These are phyloP conservation scores for Macrotyloma uniflorum DNA, from an alignment of 306 rosid genomes.

Conservation along the genomic window DNA sequence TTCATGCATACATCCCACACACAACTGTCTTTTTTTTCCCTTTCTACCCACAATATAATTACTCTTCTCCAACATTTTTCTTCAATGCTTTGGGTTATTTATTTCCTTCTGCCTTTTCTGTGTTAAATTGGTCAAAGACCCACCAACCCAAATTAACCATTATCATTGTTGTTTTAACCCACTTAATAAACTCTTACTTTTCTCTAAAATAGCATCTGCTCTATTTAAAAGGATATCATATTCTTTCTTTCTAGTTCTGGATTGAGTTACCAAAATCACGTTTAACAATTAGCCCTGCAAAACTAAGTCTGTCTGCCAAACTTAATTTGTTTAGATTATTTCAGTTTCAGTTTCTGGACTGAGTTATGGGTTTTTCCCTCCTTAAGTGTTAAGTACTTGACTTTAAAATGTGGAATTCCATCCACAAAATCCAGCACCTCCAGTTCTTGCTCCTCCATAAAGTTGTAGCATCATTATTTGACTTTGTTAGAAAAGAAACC, in stretches of 20 bases:
- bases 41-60: neutral
- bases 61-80: neutral
- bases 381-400: neutral
- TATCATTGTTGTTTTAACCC: no score
- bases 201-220: neutral
- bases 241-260: neutral
- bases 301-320: neutral
- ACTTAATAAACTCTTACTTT: neutral
- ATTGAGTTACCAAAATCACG: neutral
- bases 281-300: neutral
- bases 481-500: conserved; percentile 11
- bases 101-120: neutral
- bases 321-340: neutral
- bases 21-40: conserved; percentile 18
- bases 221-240: neutral
- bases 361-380: neutral
- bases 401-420: neutral
- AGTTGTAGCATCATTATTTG: conserved; percentile 26
- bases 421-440: conserved; percentile 1
- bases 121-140: neutral
- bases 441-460: neutral
- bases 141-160: neutral
- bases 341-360: neutral
- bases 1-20: neutral
- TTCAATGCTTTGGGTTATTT: neutral